phyloP scores from a whole-genome alignment of 2,329 filamentous ascomycete genomes.

The Penicillium freii region DNA sequence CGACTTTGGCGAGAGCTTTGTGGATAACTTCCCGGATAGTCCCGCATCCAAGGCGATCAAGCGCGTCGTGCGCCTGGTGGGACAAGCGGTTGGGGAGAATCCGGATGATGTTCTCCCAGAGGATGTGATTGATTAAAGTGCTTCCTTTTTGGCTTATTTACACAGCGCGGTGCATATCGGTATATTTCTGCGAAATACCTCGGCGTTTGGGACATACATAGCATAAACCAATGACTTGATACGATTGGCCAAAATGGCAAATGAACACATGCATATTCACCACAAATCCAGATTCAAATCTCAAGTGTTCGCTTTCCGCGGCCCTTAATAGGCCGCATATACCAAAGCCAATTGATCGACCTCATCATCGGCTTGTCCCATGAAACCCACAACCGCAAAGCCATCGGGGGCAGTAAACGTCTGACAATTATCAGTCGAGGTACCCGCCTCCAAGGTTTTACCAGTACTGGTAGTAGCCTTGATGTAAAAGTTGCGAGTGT shows the following conservation, averaged over 20 bases:
- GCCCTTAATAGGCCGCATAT: slow-evolving; percentile 18
- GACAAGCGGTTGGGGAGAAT: slow-evolving; percentile 63
- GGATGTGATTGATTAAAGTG: slow-evolving; percentile 26
- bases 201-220: slow-evolving; percentile 22
- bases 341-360: slow-evolving; percentile 53
- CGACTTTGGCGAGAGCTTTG: slow-evolving; percentile 96
- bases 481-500: slow-evolving; percentile 58
- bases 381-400: slow-evolving; percentile 55
- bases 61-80: slow-evolving; percentile 72
- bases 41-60: slow-evolving; percentile 82
- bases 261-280: slow-evolving; percentile 2
- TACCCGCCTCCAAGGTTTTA: slow-evolving; percentile 48
- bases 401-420: slow-evolving; percentile 49
- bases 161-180: slow-evolving; percentile 24
- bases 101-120: slow-evolving; percentile 50
- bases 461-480: slow-evolving; percentile 53
- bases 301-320: not conserved
- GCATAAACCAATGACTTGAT: slow-evolving; percentile 20
- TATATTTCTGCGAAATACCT: not conserved
- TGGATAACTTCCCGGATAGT: slow-evolving; percentile 89
- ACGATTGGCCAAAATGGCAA: slow-evolving; percentile 12
- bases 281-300: not conserved
- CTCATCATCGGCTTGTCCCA: slow-evolving; percentile 55
- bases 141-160: slow-evolving; percentile 14
- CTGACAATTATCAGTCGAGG: slow-evolving; percentile 48